Percentiles rank a stretch among this genome's conserved stretches.
Evolutionary conservation across 208 protist species (phyloP).

Genomic region (Acanthamoeba sp.): DNA sequence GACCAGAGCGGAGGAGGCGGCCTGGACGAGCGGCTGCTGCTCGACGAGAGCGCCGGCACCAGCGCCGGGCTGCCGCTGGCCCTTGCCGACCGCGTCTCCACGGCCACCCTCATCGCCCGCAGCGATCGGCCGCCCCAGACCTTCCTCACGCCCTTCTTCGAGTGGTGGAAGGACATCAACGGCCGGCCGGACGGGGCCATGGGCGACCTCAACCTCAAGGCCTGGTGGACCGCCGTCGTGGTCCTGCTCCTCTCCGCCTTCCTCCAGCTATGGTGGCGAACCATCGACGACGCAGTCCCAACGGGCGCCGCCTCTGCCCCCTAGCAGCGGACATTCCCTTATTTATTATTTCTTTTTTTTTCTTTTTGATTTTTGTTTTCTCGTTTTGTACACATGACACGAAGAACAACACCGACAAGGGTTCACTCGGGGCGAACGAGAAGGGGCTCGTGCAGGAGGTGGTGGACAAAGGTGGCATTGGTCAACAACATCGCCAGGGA

Average conservation of each 20-base stretch:
- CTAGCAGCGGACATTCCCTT: too few relatives aligned
- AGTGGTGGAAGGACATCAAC: constrained; percentile 23
- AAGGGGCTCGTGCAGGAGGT: too few relatives aligned
- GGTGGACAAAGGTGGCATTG: too few relatives aligned
- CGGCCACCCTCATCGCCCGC: not conserved
- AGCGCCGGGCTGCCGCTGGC: not conserved
- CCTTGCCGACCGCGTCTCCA: not conserved
- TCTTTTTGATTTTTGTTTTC: too few relatives aligned
- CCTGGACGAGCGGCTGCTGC: not conserved
- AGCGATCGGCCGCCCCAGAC: not conserved
- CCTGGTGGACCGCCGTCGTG: constrained; percentile 2
- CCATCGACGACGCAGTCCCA: not conserved
- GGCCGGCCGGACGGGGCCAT: not conserved
- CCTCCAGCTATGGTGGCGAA: constrained; percentile 36
- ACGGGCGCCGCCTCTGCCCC: too few relatives aligned
- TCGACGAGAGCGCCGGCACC: not conserved
- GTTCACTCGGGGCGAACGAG: too few relatives aligned
- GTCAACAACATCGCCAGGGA: too few relatives aligned
- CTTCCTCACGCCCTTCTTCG: constrained; percentile 40
- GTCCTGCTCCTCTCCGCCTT: constrained; percentile 7
- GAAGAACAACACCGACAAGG: too few relatives aligned
- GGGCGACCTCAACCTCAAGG: constrained; percentile 19
- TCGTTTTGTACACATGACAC: too few relatives aligned
- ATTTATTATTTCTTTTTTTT: too few relatives aligned
- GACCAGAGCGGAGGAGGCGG: not conserved